Base-by-base conservation (phyloP, 2,329 filamentous ascomycete genomes). In the Chlorencoelia australis region DNA sequence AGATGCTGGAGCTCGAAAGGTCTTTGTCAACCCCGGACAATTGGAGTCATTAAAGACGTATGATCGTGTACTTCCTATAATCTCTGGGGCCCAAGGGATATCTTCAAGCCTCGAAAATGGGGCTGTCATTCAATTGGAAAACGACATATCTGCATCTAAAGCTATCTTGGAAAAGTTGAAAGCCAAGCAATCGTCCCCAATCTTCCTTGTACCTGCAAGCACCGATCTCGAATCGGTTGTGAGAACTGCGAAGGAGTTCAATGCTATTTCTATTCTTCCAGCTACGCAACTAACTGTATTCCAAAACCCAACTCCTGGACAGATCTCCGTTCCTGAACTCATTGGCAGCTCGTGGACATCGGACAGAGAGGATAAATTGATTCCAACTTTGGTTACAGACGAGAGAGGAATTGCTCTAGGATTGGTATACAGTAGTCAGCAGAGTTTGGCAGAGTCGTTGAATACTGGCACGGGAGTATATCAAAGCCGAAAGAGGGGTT, bases 361-460 rank as follows among this genome's bases (percentile, higher is more conserved):
- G 25, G 91, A 98, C 59, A 73, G 87, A 45, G 61, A 75, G 4
- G 93, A 95, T 55, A 81, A 82, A 7, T 70, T 98, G 7, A 76
- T 94, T 48, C 81, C 91, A 2, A 98, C 91, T 0, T 73, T 94
- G 4, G 91, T 98, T 6, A 87, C 83, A 1, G 86, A 98, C 56
- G 85, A 94, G 66, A 69, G 81, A 32, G 88, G 87, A 1, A 68
- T 82, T 14, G 84, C 86, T 7, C 66, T 98, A 10, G 91, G 91
- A 1, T 64, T 98, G 46, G 91, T 95, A 13, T 98, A 95, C 68
- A 94, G 88, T 61, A 95, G 84, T 55, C 76, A 82, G 45, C 84
- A 93, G 59, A 96, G 89, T 57, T 77, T 98, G 21, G 69, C 77
- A 7, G 89, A 94, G 63, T 89, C 89, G 24, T 58, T 98, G 42